Base-by-base conservation (phyloP, 2,329 filamentous ascomycete genomes). In the Lomentospora prolificans region DNA sequence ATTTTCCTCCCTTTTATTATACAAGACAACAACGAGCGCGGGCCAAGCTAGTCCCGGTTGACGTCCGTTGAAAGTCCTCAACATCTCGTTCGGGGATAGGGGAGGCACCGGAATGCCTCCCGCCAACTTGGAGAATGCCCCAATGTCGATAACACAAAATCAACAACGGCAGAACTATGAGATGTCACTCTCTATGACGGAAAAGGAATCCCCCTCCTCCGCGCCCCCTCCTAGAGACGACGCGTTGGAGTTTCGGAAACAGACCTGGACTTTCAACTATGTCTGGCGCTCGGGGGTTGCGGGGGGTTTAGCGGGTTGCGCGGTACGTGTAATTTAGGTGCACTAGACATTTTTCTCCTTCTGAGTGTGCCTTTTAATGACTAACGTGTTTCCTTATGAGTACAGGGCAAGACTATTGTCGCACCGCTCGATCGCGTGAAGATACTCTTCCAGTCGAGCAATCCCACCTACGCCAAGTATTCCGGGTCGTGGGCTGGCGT, bases 391-490 rank as follows among this genome's bases (percentile, higher is more conserved):
- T 6, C 10, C 10, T 27, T 24, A 14, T 8, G 30, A 17, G 24
- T 59, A 53, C 63, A 96, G 90, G 94, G 88, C 59, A 99, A 99
- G 77, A 96, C 92, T 0, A 77, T 95, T 5, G 95, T 99, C 36
- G 94, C 90, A 24, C 94, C 94, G 24, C 87, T 99, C 60, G 94
- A 99, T 72, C 86, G 94, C 61, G 94, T 99, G 65, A 99, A 99
- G 73, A 99, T 99, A 66, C 86, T 99, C 44, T 97, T 99, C 73
- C 94, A 99, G 70, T 87, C 94, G 54, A 90, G 87, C 65, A 96
- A 94, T 65, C 94, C 94, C 3, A 86, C 94, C 62, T 99, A 96
- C 68, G 81, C 87, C 55, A 96, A 95, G 72, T 99, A 97, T 68
- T 84, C 89, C 1, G 89, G 90, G 41, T 90, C 87, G 44, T 96